Evolutionary conservation across 140 eudicot species (phyloP).

Genomic region (Ambrosia hybrid): DNA sequence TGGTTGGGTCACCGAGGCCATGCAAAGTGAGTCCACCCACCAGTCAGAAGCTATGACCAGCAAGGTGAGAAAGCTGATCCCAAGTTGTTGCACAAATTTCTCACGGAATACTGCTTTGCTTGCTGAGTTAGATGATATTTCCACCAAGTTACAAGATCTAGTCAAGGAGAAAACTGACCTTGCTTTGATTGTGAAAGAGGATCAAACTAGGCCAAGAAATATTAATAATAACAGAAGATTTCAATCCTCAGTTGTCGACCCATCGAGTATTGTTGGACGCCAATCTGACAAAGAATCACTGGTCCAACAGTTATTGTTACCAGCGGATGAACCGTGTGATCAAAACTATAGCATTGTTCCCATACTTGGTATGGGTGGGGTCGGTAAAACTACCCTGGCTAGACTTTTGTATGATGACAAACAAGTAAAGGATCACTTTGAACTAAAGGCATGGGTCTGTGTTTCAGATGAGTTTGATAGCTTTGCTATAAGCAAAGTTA

Average conservation of each 20-base stretch:
- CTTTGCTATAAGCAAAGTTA: conserved; percentile 26
- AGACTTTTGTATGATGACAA: conserved; percentile 5
- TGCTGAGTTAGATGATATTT: neutral
- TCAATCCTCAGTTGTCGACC: neutral
- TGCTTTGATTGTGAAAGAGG: conserved; percentile 2
- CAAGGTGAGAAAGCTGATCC: conserved; percentile 6
- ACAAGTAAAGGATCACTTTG: neutral
- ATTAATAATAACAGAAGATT: neutral
- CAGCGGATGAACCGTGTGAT: neutral
- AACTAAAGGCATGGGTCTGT: conserved; percentile 40
- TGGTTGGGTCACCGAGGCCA: conserved; percentile 31
- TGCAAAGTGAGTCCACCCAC: conserved; percentile 15
- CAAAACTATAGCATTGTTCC: conserved; percentile 9
- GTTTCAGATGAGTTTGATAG: neutral
- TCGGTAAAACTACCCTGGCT: conserved; percentile 22
- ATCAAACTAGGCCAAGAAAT: neutral
- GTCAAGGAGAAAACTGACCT: neutral
- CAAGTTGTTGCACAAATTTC: neutral
- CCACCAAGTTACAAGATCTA: neutral
- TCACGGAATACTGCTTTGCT: neutral
- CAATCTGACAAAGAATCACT: neutral
- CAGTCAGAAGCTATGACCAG: neutral
- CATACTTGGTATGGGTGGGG: conserved; percentile 25
- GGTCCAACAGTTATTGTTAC: neutral
- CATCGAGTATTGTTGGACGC: conserved; percentile 4